Percentiles rank a stretch among this genome's conserved stretches.
Conservation (phyloP, 805 yeast genomes). For the Gaillardinia entomophila region DNA sequence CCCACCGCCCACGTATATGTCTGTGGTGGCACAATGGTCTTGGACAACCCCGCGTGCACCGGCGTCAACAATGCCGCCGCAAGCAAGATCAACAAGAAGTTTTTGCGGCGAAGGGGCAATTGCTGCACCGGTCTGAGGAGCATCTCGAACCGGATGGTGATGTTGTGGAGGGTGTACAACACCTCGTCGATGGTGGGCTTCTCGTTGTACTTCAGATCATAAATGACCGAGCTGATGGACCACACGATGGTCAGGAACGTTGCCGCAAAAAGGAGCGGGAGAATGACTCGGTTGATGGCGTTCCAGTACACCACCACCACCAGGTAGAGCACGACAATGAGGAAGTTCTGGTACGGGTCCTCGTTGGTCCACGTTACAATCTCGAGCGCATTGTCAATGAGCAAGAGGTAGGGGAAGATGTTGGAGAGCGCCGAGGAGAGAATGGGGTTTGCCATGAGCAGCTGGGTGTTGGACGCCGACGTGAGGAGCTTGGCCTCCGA, state of each 20-base stretch:
- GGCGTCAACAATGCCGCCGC: conserved; percentile 38
- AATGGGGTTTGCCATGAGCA: conserved; percentile 40
- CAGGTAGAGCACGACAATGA: conserved; percentile 33
- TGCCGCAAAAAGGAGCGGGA: conserved; percentile 37
- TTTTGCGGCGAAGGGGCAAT: conserved; percentile 16
- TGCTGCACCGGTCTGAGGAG: conserved; percentile 34
- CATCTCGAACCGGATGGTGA: conserved; percentile 37
- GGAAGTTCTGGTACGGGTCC: conserved; percentile 42
- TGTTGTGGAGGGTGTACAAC: conserved; percentile 40
- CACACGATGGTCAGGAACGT: conserved; percentile 37
- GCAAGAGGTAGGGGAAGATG: conserved; percentile 42
- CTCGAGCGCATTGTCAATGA: conserved; percentile 40
- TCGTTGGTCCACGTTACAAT: conserved; percentile 52
- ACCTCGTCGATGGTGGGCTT: conserved; percentile 52
- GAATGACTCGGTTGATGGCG: conserved; percentile 20
- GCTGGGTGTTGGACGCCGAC: conserved; percentile 19
- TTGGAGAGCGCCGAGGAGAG: conserved; percentile 42
- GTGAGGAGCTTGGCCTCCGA: conserved; percentile 29
- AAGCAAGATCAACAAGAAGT: conserved; percentile 22
- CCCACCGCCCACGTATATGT: conserved; percentile 33
- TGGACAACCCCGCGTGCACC: conserved; percentile 32
- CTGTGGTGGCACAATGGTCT: conserved; percentile 24
- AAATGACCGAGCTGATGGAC: conserved; percentile 36
- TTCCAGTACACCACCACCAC: conserved; percentile 41
- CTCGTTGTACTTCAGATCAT: conserved; percentile 38